Conservation (phyloP, 768 basidiomycete genomes). For the Rossbeevera mucosa region DNA sequence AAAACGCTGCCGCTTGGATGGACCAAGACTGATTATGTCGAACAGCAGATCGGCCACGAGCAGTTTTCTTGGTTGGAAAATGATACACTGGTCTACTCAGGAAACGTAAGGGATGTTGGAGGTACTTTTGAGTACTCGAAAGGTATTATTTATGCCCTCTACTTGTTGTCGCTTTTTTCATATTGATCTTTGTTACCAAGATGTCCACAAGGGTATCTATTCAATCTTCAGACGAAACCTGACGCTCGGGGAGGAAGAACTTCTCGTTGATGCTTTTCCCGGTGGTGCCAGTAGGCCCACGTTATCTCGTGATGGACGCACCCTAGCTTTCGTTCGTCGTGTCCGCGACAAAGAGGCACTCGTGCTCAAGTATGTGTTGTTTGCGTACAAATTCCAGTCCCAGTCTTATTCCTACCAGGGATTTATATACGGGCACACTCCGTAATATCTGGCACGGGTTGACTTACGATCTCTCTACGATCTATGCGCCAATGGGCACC, state of each 20-base stretch:
- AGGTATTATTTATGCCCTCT: slow-evolving; percentile 35
- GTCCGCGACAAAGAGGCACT: slow-evolving; percentile 70
- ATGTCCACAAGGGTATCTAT: slow-evolving; percentile 67
- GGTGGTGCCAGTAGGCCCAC: slow-evolving; percentile 75
- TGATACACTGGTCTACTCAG: slow-evolving; percentile 59
- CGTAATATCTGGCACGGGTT: slow-evolving; percentile 65
- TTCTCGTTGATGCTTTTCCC: slow-evolving; percentile 51
- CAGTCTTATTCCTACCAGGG: slow-evolving; percentile 37
- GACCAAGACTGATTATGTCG: slow-evolving; percentile 52
- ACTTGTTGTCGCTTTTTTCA: background rate
- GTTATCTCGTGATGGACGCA: slow-evolving; percentile 61
- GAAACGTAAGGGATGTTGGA: slow-evolving; percentile 51
- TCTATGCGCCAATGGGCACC: slow-evolving; percentile 76
- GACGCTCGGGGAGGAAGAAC: slow-evolving; percentile 48
- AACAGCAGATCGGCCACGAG: slow-evolving; percentile 72
- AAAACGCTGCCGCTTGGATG: slow-evolving; percentile 58
- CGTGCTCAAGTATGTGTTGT: slow-evolving; percentile 55
- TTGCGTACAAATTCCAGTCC: background rate
- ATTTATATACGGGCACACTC: slow-evolving; percentile 60
- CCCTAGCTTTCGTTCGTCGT: slow-evolving; percentile 70
- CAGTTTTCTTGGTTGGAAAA: slow-evolving; percentile 60
- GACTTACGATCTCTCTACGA: slow-evolving; percentile 56
- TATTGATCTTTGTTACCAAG: slow-evolving; percentile 30
- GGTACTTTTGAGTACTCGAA: slow-evolving; percentile 58
- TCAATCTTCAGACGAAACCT: slow-evolving; percentile 65